Evolutionary conservation across 257 asterid genomes (phyloP).

Genomic region (Craterostigma plantagineum): DNA sequence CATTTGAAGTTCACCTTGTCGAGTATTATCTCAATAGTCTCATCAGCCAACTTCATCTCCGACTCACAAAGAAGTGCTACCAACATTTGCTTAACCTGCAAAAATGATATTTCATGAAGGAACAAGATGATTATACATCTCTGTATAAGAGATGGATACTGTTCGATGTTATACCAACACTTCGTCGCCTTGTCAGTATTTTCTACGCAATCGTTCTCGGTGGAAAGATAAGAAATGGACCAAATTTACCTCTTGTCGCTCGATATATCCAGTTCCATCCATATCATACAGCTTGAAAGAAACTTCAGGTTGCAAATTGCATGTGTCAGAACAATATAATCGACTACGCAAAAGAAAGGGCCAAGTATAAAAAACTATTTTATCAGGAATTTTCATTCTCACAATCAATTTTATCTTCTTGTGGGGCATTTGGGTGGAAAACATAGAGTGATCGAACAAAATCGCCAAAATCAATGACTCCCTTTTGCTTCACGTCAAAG

Average conservation of each 20-base stretch:
- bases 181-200: too few relatives aligned
- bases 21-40: conserved; percentile 68
- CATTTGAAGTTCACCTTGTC: conserved; percentile 45
- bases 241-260: conserved; percentile 77
- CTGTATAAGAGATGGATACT: too few relatives aligned
- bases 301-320: conserved; percentile 35
- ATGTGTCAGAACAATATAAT: conserved; percentile 10
- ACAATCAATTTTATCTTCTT: conserved; percentile 84
- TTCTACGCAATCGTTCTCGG: too few relatives aligned
- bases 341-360: conserved; percentile 2
- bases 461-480: conserved; percentile 94
- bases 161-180: too few relatives aligned
- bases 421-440: conserved; percentile 97
- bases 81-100: conserved; percentile 95
- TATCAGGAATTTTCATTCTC: conserved; percentile 12
- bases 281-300: conserved; percentile 87
- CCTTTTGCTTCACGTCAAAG: conserved; percentile 89
- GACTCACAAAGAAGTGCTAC: conserved; percentile 86
- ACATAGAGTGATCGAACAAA: conserved; percentile 83
- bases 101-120: conserved; percentile 1
- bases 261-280: conserved; percentile 92
- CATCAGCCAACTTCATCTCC: conserved; percentile 93
- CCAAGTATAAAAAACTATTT: background rate
- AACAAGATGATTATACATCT: too few relatives aligned
- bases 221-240: too few relatives aligned